These are phyloP conservation scores for Setaria viridis DNA, from an alignment of 202 grass and related monocot species.

Conservation along the genomic window DNA sequence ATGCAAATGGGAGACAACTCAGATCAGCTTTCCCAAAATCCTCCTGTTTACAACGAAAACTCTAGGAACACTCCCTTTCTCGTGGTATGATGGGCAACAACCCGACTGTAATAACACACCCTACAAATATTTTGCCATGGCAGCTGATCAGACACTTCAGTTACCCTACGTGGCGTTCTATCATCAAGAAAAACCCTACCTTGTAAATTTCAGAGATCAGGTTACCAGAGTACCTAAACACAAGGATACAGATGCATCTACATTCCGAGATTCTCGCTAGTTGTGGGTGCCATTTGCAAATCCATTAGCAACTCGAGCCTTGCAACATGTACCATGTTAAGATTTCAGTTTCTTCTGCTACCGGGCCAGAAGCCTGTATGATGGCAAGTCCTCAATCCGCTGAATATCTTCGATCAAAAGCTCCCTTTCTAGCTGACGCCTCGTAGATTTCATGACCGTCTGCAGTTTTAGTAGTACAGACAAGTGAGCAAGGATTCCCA, in stretches of 20 bases:
- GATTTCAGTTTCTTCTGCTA: constrained; percentile 66
- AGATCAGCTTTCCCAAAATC: constrained; percentile 45
- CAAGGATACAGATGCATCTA: constrained; percentile 51
- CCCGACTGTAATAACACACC: constrained; percentile 33
- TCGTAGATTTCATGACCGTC: constrained; percentile 91
- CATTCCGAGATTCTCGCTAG: not conserved
- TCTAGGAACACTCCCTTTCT: constrained; percentile 33
- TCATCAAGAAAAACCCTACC: constrained; percentile 47
- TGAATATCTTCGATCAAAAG: constrained; percentile 84
- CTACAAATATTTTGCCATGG: constrained; percentile 38
- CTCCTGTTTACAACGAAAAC: constrained; percentile 46
- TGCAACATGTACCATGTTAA: constrained; percentile 57
- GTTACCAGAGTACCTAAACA: constrained; percentile 52
- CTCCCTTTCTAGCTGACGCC: constrained; percentile 82
- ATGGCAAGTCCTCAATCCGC: constrained; percentile 86
- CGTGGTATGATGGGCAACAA: constrained; percentile 48
- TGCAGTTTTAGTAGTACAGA: constrained; percentile 40
- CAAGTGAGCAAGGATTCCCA: constrained; percentile 17
- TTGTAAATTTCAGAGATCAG: constrained; percentile 50
- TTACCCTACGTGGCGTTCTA: constrained; percentile 54
- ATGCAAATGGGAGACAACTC: constrained; percentile 41
- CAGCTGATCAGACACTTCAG: constrained; percentile 48
- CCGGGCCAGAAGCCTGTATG: constrained; percentile 78
- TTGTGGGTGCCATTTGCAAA: constrained; percentile 17
- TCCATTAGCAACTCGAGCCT: constrained; percentile 42